Base-by-base conservation (phyloP, 1,139 yeast genomes). In the Kodamaea anthophila region DNA sequence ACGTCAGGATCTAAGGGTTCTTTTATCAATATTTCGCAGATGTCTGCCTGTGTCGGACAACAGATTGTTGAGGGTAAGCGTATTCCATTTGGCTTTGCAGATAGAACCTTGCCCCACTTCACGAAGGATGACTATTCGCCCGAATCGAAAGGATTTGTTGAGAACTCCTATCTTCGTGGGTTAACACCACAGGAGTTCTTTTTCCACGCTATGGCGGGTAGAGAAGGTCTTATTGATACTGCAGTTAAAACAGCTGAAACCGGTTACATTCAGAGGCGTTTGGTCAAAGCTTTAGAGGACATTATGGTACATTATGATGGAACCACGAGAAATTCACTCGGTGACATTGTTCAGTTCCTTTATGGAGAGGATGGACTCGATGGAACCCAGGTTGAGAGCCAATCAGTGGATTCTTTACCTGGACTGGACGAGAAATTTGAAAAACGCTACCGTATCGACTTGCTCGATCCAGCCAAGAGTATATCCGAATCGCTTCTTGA, bases 161-260 rank as follows among this genome's bases (percentile, higher is more conserved):
- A 91, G 59, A 93, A 93, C 52, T 93, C 98, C 9, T 93, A 91
- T 51, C 71, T 91, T 52, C 79, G 98, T 70, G 99, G 99, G 24
- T 71, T 93, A 51, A 91, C 98, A 10, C 99, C 99, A 22, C 98
- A 91, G 60, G 98, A 93, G 58, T 93, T 93, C 59, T 93, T 93
- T 55, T 91, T 91, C 82, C 99, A 93, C 58, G 98, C 98, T 33
- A 93, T 93, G 98, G 98, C 98, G 49, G 99, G 99, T 73, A 86
- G 99, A 74, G 99, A 91, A 68, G 99, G 99, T 76, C 75, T 91
- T 56, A 91, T 91, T 58, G 99, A 91, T 75, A 91, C 99, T 36
- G 97, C 97, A 10, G 97, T 88, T 29, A 88, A 88, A 60, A 91
- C 98, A 23, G 98, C 99, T 2, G 98, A 91, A 64, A 91, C 99